Evolutionary conservation across 495 filamentous ascomycete species (phyloP).

Genomic region (Schizothecium vesticola): DNA sequence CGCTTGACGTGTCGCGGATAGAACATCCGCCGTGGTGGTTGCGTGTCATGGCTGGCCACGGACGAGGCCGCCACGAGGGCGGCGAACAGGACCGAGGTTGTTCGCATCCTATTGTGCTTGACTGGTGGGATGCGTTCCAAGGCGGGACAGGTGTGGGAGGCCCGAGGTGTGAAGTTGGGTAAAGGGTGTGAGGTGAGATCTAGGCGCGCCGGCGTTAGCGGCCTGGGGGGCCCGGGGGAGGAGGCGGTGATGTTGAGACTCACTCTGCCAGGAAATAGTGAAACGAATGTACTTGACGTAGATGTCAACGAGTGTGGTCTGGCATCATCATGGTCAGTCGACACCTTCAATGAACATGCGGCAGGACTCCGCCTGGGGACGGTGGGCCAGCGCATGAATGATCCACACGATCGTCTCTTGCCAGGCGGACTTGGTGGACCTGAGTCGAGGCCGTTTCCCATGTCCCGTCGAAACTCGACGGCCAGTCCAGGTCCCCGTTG

Average conservation of each 20-base stretch:
- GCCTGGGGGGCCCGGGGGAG: not conserved
- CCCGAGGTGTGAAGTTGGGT: not conserved
- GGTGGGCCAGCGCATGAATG: slow-evolving; percentile 25
- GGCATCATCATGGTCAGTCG: slow-evolving; percentile 24
- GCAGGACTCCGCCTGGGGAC: not conserved
- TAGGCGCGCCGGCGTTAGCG: slow-evolving; percentile 24
- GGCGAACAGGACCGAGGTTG: slow-evolving; percentile 45
- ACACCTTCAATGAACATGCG: not conserved
- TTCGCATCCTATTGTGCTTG: slow-evolving; percentile 37
- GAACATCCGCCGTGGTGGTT: slow-evolving; percentile 51
- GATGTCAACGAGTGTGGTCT: slow-evolving; percentile 55
- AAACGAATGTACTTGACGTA: slow-evolving; percentile 64
- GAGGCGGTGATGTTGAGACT: slow-evolving; percentile 19
- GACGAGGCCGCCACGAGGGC: slow-evolving; percentile 48
- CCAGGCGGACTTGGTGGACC: slow-evolving; percentile 7
- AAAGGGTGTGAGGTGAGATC: slow-evolving; percentile 19
- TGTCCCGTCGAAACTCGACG: not conserved
- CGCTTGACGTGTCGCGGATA: slow-evolving; percentile 58
- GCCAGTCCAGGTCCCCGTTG: not conserved
- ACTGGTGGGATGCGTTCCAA: slow-evolving; percentile 18
- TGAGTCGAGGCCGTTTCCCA: slow-evolving; percentile 5
- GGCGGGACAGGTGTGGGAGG: not conserved
- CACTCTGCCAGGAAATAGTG: slow-evolving; percentile 47
- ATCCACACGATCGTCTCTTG: slow-evolving; percentile 29
- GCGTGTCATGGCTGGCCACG: slow-evolving; percentile 38